Percentiles rank a stretch among this genome's conserved stretches.
Conservation (phyloP, 2,329 filamentous ascomycete genomes). For the Aotearoamyces nothofagi region DNA sequence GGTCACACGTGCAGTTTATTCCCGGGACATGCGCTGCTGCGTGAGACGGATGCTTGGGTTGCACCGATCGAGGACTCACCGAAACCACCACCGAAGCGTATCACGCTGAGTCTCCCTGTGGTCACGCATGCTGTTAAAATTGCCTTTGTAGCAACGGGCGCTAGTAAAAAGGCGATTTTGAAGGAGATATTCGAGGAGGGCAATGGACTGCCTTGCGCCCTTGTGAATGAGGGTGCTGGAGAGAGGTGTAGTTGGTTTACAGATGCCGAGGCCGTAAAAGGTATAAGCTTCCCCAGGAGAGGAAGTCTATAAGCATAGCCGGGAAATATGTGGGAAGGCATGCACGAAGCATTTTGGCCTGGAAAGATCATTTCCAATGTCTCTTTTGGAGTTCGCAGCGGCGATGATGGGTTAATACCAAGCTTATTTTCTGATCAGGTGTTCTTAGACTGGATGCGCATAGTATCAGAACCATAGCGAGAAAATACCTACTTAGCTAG, state of each 20-base stretch:
- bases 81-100: slow-evolving; percentile 81
- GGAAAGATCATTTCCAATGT: too few relatives aligned
- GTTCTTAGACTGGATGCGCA: too few relatives aligned
- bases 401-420: too few relatives aligned
- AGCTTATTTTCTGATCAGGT: too few relatives aligned
- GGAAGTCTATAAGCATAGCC: slow-evolving; percentile 47
- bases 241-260: slow-evolving; percentile 94
- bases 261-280: slow-evolving; percentile 71
- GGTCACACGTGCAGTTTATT: slow-evolving; percentile 97
- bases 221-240: slow-evolving; percentile 73
- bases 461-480: too few relatives aligned
- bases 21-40: slow-evolving; percentile 73
- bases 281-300: slow-evolving; percentile 66
- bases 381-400: too few relatives aligned
- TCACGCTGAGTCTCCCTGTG: slow-evolving; percentile 85
- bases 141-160: slow-evolving; percentile 84
- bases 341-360: too few relatives aligned
- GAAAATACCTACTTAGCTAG: too few relatives aligned
- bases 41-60: slow-evolving; percentile 84
- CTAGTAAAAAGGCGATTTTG: slow-evolving; percentile 78
- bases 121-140: slow-evolving; percentile 76
- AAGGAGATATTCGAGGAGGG: slow-evolving; percentile 80
- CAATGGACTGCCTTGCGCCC: slow-evolving; percentile 61
- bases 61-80: slow-evolving; percentile 84
- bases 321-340: too few relatives aligned